phyloP scores from a whole-genome alignment of 768 basidiomycete species.

The Psilocybe cubensis region DNA sequence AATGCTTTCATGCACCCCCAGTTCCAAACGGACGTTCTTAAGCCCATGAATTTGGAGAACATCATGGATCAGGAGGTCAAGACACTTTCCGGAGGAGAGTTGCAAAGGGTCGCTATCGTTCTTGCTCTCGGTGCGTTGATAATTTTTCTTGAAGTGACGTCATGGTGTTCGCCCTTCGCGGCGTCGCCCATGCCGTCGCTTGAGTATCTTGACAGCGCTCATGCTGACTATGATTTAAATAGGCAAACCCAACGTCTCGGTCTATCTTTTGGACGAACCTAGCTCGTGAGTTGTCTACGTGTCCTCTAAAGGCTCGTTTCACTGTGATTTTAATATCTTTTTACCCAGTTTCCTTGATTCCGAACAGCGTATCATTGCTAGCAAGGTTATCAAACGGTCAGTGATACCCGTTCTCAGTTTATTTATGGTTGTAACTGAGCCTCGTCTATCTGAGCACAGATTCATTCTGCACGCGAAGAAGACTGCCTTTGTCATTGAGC shows the following conservation, averaged over 20 bases:
- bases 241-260: slow-evolving; percentile 79
- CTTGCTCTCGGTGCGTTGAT: slow-evolving; percentile 73
- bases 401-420: slow-evolving; percentile 17
- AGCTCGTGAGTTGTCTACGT: slow-evolving; percentile 51
- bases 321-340: neutral
- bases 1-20: slow-evolving; percentile 98
- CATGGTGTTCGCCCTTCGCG: too few species aligned
- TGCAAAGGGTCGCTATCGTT: slow-evolving; percentile 96
- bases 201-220: slow-evolving; percentile 12
- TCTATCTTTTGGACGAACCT: slow-evolving; percentile 97
- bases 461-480: slow-evolving; percentile 97
- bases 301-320: slow-evolving; percentile 14
- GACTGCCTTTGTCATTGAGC: slow-evolving; percentile 98
- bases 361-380: slow-evolving; percentile 98
- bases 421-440: too few species aligned
- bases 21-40: slow-evolving; percentile 97
- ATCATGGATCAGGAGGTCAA: slow-evolving; percentile 99
- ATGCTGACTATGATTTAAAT: neutral
- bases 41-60: slow-evolving; percentile 94
- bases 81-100: slow-evolving; percentile 97
- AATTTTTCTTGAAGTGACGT: neutral
- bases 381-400: slow-evolving; percentile 96
- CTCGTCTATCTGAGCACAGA: too few species aligned
- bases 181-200: neutral
- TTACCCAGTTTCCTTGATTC: slow-evolving; percentile 89